phyloP scores from a whole-genome alignment of 2,329 filamentous ascomycete genomes.

The Alternaria viburni region DNA sequence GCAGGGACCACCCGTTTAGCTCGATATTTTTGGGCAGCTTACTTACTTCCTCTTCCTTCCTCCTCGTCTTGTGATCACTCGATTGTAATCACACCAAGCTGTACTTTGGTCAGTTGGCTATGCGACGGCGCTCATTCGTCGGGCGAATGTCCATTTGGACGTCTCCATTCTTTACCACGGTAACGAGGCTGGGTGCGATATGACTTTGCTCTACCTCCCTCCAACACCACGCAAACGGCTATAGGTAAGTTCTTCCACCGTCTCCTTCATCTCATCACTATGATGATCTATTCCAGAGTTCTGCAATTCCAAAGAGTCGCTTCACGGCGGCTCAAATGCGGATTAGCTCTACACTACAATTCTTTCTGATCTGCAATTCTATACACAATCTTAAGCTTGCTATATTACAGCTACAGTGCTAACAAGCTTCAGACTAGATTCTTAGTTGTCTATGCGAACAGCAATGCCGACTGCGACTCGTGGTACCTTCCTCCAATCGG shows the following conservation, averaged over 20 bases:
- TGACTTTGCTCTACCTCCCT: neutral
- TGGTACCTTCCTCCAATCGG: slow-evolving; percentile 53
- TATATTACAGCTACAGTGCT: slow-evolving; percentile 15
- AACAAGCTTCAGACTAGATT: slow-evolving; percentile 9
- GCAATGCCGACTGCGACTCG: slow-evolving; percentile 4
- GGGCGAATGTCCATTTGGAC: neutral
- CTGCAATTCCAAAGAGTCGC: slow-evolving; percentile 58
- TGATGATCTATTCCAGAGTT: slow-evolving; percentile 57
- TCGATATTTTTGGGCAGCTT: slow-evolving; percentile 12
- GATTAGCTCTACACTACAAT: slow-evolving; percentile 55
- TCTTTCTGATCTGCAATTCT: slow-evolving; percentile 51
- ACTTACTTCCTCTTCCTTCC: neutral
- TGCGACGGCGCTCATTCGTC: neutral
- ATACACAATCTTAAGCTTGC: neutral
- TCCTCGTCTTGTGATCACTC: neutral
- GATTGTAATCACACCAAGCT: neutral
- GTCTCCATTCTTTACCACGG: neutral
- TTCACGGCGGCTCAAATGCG: slow-evolving; percentile 47
- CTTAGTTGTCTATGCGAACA: slow-evolving; percentile 15
- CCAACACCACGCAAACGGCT: neutral
- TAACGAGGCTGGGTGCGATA: neutral
- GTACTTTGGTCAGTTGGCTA: neutral
- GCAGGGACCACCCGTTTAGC: slow-evolving; percentile 17
- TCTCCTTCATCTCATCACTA: neutral
- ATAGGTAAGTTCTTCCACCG: slow-evolving; percentile 16